These are phyloP conservation scores for Cadophora malorum DNA, from an alignment of 2,329 filamentous ascomycete genomes.

Conservation along the genomic window DNA sequence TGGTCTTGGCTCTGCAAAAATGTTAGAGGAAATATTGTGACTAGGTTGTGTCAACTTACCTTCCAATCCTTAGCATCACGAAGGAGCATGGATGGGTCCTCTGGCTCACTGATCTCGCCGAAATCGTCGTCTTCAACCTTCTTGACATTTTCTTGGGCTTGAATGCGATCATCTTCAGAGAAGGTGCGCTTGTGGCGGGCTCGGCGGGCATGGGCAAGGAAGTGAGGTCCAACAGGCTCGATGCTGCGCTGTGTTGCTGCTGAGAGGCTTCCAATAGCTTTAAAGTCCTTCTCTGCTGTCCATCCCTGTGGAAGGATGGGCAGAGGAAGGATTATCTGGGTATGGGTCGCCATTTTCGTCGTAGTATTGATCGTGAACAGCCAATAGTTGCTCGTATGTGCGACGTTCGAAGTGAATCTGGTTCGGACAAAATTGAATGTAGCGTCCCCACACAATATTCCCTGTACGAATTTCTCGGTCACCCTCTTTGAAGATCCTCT, in stretches of 20 bases:
- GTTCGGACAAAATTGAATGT: neutral
- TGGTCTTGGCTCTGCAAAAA: conserved; percentile 82
- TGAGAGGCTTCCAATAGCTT: conserved; percentile 78
- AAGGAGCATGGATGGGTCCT: conserved; percentile 90
- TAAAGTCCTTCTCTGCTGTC: conserved; percentile 91
- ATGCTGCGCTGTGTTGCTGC: conserved; percentile 83
- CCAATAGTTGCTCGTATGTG: neutral
- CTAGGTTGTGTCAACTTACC: conserved; percentile 57
- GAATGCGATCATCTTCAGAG: conserved; percentile 96
- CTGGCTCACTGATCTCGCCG: conserved; percentile 89
- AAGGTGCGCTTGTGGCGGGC: conserved; percentile 97
- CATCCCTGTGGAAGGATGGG: conserved; percentile 81
- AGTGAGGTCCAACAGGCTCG: conserved; percentile 96
- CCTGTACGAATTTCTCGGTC: neutral
- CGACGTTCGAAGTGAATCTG: neutral
- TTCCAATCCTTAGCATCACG: conserved; percentile 99
- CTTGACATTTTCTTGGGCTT: conserved; percentile 93
- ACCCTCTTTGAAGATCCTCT: neutral
- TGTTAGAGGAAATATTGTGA: conserved; percentile 29
- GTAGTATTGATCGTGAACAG: neutral
- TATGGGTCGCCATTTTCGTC: conserved; percentile 21
- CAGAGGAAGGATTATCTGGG: conserved; percentile 64
- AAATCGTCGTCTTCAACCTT: conserved; percentile 92
- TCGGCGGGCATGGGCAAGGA: conserved; percentile 94
- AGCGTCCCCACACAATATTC: neutral